These are phyloP conservation scores for Bombardia bombarda DNA, from an alignment of 495 filamentous ascomycete genomes.

Conservation along the genomic window DNA sequence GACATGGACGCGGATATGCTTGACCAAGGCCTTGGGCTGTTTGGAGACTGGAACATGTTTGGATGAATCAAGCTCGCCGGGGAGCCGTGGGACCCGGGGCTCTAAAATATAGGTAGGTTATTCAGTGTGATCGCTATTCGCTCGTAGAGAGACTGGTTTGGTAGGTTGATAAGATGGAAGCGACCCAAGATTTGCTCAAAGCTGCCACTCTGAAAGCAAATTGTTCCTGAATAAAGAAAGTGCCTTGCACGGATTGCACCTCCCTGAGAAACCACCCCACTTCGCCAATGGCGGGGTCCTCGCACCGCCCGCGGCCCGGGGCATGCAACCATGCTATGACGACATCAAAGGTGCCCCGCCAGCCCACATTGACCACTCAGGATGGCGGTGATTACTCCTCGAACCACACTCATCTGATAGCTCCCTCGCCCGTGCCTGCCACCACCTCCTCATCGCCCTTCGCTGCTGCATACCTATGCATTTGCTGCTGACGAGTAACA, in stretches of 20 bases:
- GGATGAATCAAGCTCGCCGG: no score
- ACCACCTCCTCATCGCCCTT: background rate
- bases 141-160: no score
- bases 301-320: background rate
- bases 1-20: background rate
- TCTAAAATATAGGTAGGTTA: no score
- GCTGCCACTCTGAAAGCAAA: background rate
- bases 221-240: background rate
- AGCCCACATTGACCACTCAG: background rate
- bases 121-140: no score
- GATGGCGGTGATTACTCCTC: background rate
- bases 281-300: background rate
- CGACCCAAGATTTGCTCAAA: no score
- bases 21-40: background rate
- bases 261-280: background rate
- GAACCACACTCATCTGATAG: background rate
- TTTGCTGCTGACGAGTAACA: background rate
- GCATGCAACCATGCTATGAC: background rate
- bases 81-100: no score
- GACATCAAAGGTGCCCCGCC: background rate
- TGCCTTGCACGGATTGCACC: background rate
- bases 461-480: no score
- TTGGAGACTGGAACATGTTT: background rate
- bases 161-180: no score
- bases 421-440: no score